Base-by-base conservation (phyloP, 2,329 filamentous ascomycete genomes). In the Penicillium carneum region DNA sequence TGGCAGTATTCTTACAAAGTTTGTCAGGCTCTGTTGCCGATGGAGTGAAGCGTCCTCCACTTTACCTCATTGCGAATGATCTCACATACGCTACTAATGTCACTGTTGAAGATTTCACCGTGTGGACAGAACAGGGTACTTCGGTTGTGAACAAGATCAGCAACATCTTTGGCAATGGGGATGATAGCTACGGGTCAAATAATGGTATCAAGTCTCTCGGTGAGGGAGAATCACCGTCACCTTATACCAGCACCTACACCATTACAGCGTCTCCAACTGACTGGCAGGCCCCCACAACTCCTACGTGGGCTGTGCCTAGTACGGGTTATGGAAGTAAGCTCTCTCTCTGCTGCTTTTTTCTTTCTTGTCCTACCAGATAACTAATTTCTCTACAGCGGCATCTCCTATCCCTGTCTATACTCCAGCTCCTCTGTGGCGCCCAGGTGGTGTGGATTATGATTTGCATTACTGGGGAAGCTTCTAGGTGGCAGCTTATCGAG, bases 161-260 rank as follows among this genome's bases (percentile, higher is more conserved):
- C 42, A 79, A 78, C 41, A 64, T 78, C 1, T 79, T 77, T 45
- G 76, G 76, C 2, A 54, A 46, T 1, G 73, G 73, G 0, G 74
- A 77, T 49, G 62, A 71, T 26, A 69, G 65, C 14, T 71, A 76
- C 23, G 62, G 63, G 2, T 1, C 57, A 5, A 58, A 48, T n/a
- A 41, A 61, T n/a, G 42, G 42, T 26, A 45, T 45, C 23, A 16
- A 45, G 8, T 26, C 12, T 10, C 42, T 45, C 42, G 20, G 14
- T 1, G 7, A 11, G 3, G 42, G 42, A 45, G 42, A 45, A 26
- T 45, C 20, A 0, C 42, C 42, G 1, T 26, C 20, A 0, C 20
- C 20, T 16, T 45, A 45, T 16, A 16, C 42, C 14, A 75, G 69
- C 43, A 69, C 69, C 2, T 66, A 71, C 31, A 76, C 75, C 0